phyloP scores from a whole-genome alignment of 1,284 basidiomycete genomes.

The Heimioporus retisporus region DNA sequence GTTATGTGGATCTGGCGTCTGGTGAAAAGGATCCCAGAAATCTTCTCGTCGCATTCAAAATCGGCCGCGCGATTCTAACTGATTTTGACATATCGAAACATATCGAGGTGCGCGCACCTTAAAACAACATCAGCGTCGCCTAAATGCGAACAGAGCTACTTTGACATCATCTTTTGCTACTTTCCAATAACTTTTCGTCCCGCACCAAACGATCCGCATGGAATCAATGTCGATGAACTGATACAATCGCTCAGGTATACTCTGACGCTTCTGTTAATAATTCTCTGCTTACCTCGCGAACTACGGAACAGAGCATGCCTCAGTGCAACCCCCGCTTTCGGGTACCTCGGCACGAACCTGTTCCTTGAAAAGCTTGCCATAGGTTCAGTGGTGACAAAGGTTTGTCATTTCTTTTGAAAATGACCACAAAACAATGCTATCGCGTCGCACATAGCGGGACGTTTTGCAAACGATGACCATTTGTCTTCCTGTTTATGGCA shows the following conservation, averaged over 20 bases:
- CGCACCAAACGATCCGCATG: slow-evolving; percentile 95
- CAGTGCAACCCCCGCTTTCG: slow-evolving; percentile 85
- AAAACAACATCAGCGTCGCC: neutral
- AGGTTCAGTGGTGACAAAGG: slow-evolving; percentile 89
- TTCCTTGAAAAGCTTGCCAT: slow-evolving; percentile 95
- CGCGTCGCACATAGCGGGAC: slow-evolving; percentile 68
- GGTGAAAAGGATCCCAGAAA: slow-evolving; percentile 99
- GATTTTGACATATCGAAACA: slow-evolving; percentile 86
- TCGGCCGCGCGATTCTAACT: slow-evolving; percentile 86
- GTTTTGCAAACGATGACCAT: slow-evolving; percentile 79
- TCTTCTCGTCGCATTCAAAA: slow-evolving; percentile 90
- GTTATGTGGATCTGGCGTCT: slow-evolving; percentile 86
- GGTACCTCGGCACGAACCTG: slow-evolving; percentile 86
- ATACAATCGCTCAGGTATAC: slow-evolving; percentile 76
- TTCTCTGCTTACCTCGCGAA: slow-evolving; percentile 34
- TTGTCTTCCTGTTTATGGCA: slow-evolving; percentile 89
- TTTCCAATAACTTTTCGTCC: slow-evolving; percentile 99
- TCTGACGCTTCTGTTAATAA: neutral
- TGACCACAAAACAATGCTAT: neutral
- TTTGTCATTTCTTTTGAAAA: slow-evolving; percentile 40
- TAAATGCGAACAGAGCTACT: slow-evolving; percentile 74
- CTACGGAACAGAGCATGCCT: slow-evolving; percentile 64
- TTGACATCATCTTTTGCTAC: slow-evolving; percentile 98
- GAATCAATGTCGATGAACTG: slow-evolving; percentile 92
- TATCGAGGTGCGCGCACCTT: slow-evolving; percentile 72